Evolutionary conservation across 2,329 filamentous ascomycete genomes (phyloP), one percentile per base, ranked within the genome.

Genomic region (Talaromyces sp.): DNA sequence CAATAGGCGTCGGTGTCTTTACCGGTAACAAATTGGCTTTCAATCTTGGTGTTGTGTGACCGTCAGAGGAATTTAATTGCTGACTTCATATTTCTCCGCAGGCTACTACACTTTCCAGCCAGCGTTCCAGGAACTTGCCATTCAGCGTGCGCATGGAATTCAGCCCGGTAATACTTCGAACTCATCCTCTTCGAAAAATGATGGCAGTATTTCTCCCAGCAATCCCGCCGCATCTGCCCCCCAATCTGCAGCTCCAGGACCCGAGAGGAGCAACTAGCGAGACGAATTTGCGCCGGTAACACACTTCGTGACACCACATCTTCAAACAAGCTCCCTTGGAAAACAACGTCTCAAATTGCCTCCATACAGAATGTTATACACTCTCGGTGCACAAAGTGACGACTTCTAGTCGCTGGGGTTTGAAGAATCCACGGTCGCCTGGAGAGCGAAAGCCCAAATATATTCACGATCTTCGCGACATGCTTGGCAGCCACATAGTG

Each of bases 21-120:
- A 72, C 73, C 54, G 73, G 74, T 75, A 66, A 5, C 9, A 4
- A 11, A 5, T 35, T 2, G 16, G 11, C 4, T 14, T 20, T 14
- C 10, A n/a, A 2, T 8, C 5, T 6, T 17, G 3, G 8, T n/a
- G 19, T 5, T 20, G 14, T 20, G n/a, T 16, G 35, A 40, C 33
- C 8, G 24, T 19, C 10, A 3, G 36, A n/a, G 36, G 42, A 20
- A 20, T 2, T 32, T 3, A 14, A 44, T 41, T 49, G 30, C 59
- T 64, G 58, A 58, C 48, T 20, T 37, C 29, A 46, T 33, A 53
- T 58, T 52, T 51, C 45, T 42, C 42, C 47, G 30, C 56, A 77
- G 75, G 74, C 37, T 76, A 76, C 58, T 72, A 75, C 56, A 71
- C 70, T 49, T 77, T 77, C 64, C 70, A 76, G 47, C 75, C 75